phyloP scores from a whole-genome alignment of 164 flowering plant species.

The Buxus sempervirens region DNA sequence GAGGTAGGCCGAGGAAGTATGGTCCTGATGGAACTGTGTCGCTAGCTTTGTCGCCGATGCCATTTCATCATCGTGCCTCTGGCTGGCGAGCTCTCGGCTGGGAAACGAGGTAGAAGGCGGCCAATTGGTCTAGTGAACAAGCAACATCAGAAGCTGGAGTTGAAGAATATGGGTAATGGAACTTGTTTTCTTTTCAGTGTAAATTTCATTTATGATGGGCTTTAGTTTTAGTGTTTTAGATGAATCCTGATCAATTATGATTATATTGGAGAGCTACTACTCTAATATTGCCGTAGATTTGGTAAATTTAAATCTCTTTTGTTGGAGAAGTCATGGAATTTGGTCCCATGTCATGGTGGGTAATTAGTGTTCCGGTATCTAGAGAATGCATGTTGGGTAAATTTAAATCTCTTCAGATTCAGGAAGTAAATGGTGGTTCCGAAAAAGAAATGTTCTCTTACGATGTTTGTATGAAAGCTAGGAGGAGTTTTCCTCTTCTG shows the following conservation, averaged over 20 bases:
- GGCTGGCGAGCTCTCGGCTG: conserved; percentile 60
- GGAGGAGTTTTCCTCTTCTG: conserved; percentile 39
- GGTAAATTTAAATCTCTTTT: background rate
- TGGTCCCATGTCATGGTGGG: no score
- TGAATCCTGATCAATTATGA: conserved; percentile 1
- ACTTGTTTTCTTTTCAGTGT: background rate
- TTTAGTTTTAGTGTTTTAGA: background rate
- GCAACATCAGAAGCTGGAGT: conserved; percentile 38
- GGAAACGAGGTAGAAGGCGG: conserved; percentile 64
- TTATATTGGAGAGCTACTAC: background rate
- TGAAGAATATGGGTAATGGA: conserved; percentile 50
- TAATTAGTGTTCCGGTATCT: background rate
- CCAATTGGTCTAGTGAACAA: conserved; percentile 50
- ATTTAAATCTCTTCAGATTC: conserved; percentile 39
- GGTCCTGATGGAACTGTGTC: conserved; percentile 54
- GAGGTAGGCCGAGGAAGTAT: conserved; percentile 97
- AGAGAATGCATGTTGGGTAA: conserved; percentile 15
- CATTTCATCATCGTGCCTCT: conserved; percentile 72
- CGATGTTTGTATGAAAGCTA: conserved; percentile 30
- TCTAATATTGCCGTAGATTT: background rate
- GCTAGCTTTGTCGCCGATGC: conserved; percentile 77
- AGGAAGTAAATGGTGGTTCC: conserved; percentile 28
- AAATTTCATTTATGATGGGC: background rate
- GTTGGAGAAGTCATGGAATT: no score
- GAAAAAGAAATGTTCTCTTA: conserved; percentile 17